Base-by-base conservation (phyloP, 2,329 filamentous ascomycete genomes). In the Aureobasidium musti region DNA sequence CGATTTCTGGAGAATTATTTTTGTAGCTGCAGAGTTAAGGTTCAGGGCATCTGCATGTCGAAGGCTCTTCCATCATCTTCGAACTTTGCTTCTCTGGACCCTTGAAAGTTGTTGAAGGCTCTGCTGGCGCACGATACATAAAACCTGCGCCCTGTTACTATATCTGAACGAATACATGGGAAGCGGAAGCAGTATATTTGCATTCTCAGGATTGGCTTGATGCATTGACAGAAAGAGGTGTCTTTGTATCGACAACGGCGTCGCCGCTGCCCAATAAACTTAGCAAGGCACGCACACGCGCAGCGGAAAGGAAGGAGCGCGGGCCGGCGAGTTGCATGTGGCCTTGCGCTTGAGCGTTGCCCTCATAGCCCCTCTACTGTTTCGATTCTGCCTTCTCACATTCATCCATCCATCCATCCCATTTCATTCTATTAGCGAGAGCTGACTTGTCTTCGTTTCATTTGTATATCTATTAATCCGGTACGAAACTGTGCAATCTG, bases 331-430 rank as follows among this genome's bases (percentile, higher is more conserved):
- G n/a, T n/a, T n/a, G n/a, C n/a, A n/a, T n/a, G n/a, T n/a, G n/a
- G n/a, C n/a, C 43, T 60, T 47, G 17, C 56, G 17, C 10, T 11
- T 11, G 33, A 8, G 30, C 30, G 30, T n/a, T n/a, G n/a, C 54
- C 23, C 23, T 60, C 56, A 21, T 61, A 61, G 57, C 57, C 57
- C 57, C 57, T 61, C 57, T 23, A 30, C 41, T 37, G 43, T 63
- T 52, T 50, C 59, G 21, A 39, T 41, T 49, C 30, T 45, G 19
- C 61, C 45, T 50, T 45, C 47, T 49, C 19, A 30, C 54, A 28
- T 59, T 19, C 39, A 35, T 39, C 19, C 23, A 39, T 19, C 21
- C 43, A 47, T 47, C 39, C 56, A 52, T 33, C 23, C 7, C 26
- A 52, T 52, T 30, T 17, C 49, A 30, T 52, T 47, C 49, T n/a